phyloP scores from a whole-genome alignment of 2,329 filamentous ascomycete species.

The Pseudogymnoascus sp. region DNA sequence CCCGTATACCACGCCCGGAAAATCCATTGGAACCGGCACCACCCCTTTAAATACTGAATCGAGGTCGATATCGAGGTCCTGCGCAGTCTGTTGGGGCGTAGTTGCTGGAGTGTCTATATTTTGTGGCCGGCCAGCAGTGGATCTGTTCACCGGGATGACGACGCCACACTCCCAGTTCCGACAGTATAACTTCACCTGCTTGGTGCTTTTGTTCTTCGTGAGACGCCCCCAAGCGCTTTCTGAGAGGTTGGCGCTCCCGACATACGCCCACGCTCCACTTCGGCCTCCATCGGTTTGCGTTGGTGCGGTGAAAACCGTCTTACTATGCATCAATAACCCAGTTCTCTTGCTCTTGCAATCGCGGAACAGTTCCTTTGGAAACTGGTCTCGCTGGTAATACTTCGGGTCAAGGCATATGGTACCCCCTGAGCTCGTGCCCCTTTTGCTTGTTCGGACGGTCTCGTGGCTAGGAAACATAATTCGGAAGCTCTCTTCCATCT shows the following conservation, averaged over 20 bases:
- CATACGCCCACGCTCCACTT: conserved; percentile 63
- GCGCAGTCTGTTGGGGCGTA: background rate
- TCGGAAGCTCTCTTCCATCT: conserved; percentile 46
- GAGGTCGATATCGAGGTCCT: background rate
- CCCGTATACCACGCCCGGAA: conserved; percentile 41
- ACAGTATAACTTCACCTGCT: conserved; percentile 67
- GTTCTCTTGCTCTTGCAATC: conserved; percentile 65
- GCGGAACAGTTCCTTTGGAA: conserved; percentile 63
- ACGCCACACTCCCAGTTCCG: conserved; percentile 97
- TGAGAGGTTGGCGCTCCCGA: conserved; percentile 86
- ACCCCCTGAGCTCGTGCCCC: conserved; percentile 59
- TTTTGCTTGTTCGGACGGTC: conserved; percentile 59
- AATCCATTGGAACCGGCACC: conserved; percentile 56
- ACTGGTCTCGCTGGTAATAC: conserved; percentile 62
- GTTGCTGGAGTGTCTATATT: background rate
- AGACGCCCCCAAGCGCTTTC: conserved; percentile 90
- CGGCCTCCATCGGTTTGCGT: conserved; percentile 20
- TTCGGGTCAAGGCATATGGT: conserved; percentile 72
- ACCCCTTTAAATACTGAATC: conserved; percentile 39
- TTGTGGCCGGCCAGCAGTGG: background rate
- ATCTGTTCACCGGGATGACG: conserved; percentile 49
- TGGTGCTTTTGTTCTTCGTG: conserved; percentile 58
- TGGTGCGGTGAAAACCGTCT: conserved; percentile 52
- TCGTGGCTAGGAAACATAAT: conserved; percentile 74
- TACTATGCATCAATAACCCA: conserved; percentile 82